These are phyloP conservation scores for Yarrowia phangngaensis DNA, from an alignment of 805 yeast genomes.

Conservation along the genomic window DNA sequence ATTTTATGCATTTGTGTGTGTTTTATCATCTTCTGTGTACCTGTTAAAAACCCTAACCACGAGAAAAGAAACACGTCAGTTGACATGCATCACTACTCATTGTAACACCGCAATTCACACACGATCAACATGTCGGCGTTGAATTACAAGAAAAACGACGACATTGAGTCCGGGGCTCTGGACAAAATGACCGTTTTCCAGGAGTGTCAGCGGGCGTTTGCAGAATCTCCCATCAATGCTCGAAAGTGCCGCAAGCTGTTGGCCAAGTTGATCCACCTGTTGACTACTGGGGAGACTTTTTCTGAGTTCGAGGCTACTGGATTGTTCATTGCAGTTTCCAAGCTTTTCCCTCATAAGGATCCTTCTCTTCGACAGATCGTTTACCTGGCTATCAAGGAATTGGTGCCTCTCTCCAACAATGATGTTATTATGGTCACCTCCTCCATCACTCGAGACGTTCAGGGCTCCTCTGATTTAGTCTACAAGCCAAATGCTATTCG, in stretches of 20 bases:
- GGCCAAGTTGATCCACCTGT: conserved; percentile 74
- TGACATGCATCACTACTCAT: neutral
- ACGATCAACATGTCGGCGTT: conserved; percentile 65
- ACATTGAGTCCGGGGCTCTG: conserved; percentile 64
- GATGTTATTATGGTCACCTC: conserved; percentile 97
- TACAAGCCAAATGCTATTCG: conserved; percentile 94
- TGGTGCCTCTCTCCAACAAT: conserved; percentile 67
- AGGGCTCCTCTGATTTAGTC: conserved; percentile 69
- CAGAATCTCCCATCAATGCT: conserved; percentile 84
- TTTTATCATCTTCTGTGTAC: too few relatives aligned
- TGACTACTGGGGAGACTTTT: conserved; percentile 82
- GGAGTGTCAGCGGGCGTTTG: conserved; percentile 89
- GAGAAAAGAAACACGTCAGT: conserved; percentile 25
- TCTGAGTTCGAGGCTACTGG: conserved; percentile 87
- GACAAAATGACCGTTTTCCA: conserved; percentile 98
- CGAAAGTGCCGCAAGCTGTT: conserved; percentile 78
- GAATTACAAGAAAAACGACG: conserved; percentile 80
- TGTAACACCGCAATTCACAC: neutral
- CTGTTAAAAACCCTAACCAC: conserved; percentile 9
- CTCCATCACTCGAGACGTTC: conserved; percentile 96
- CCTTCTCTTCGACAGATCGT: conserved; percentile 85
- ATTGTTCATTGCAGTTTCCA: conserved; percentile 87
- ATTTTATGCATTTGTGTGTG: too few relatives aligned
- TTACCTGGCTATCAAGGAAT: conserved; percentile 88
- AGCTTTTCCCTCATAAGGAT: conserved; percentile 89